Percentiles rank a stretch among this genome's conserved stretches.
Evolutionary conservation across 1,139 yeast species (phyloP).

Genomic region (Hyphopichia wangnamkhiaoensis): DNA sequence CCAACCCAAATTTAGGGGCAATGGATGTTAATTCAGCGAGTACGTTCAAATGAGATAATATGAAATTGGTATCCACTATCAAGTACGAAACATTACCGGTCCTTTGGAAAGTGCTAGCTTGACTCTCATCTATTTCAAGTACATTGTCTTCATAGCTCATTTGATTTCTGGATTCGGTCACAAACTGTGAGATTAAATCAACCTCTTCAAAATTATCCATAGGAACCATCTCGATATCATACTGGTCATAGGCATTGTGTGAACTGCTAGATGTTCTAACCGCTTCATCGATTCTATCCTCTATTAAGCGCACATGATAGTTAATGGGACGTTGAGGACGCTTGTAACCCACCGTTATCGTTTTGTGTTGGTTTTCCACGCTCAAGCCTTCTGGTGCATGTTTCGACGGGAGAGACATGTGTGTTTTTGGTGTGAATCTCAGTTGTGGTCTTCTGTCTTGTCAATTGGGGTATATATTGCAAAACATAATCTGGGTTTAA

Average conservation of each 20-base stretch:
- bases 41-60: slow-evolving; percentile 62
- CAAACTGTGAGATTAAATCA: slow-evolving; percentile 44
- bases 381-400: slow-evolving; percentile 46
- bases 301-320: slow-evolving; percentile 31
- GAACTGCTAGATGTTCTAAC: slow-evolving; percentile 11
- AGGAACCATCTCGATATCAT: slow-evolving; percentile 54
- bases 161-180: slow-evolving; percentile 24
- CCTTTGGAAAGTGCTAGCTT: slow-evolving; percentile 13
- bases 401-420: slow-evolving; percentile 42
- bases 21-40: slow-evolving; percentile 49
- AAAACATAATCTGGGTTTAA: too few relatives aligned
- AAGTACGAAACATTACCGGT: slow-evolving; percentile 36
- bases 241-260: slow-evolving; percentile 18
- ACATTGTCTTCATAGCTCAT: slow-evolving; percentile 13
- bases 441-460: too few relatives aligned
- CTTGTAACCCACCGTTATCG: slow-evolving; percentile 34
- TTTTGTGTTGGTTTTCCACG: slow-evolving; percentile 23
- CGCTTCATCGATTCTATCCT: slow-evolving; percentile 34
- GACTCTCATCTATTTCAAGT: slow-evolving; percentile 18
- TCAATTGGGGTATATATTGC: too few relatives aligned
- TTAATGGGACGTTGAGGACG: slow-evolving; percentile 20
- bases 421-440: neutral
- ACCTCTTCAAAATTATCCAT: slow-evolving; percentile 51
- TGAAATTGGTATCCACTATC: slow-evolving; percentile 78
- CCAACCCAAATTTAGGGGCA: slow-evolving; percentile 43